Percentiles rank a stretch among this genome's conserved stretches.
Evolutionary conservation across 2,329 filamentous ascomycete genomes (phyloP).

Genomic region (Epicoccum nigrum): DNA sequence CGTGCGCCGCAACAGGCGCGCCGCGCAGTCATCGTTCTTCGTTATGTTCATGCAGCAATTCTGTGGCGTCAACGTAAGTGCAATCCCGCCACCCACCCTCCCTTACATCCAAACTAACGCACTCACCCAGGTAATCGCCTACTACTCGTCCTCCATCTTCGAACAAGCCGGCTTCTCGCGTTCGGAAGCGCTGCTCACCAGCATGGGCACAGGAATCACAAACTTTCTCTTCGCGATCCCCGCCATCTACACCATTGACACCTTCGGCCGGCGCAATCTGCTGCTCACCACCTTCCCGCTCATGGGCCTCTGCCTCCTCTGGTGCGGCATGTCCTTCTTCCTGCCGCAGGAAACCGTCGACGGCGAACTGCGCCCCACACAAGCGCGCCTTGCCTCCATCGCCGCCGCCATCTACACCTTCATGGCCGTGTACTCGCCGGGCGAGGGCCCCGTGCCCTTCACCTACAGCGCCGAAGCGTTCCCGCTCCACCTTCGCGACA

Average conservation of each 20-base stretch:
- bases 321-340: constrained; percentile 39
- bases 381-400: constrained; percentile 41
- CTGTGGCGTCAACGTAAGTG: constrained; percentile 34
- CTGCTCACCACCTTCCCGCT: constrained; percentile 55
- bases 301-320: constrained; percentile 51
- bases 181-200: constrained; percentile 47
- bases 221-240: constrained; percentile 56
- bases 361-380: constrained; percentile 10
- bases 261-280: constrained; percentile 53
- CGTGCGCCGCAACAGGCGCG: constrained; percentile 43
- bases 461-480: constrained; percentile 53
- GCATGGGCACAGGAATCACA: constrained; percentile 53
- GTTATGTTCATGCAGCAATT: constrained; percentile 49
- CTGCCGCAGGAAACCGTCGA: constrained; percentile 22
- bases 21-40: constrained; percentile 41
- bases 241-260: constrained; percentile 54
- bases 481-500: constrained; percentile 53
- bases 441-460: constrained; percentile 40
- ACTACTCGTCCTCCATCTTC: constrained; percentile 36
- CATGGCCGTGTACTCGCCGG: constrained; percentile 52
- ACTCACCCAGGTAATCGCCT: constrained; percentile 5
- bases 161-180: constrained; percentile 43
- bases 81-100: not conserved
- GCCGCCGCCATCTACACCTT: constrained; percentile 57
- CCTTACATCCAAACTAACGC: no score